Evolutionary conservation across 2,329 filamentous ascomycete species (phyloP), one percentile per base, ranked within the genome.

Genomic region (Exserohilum rostratum): DNA sequence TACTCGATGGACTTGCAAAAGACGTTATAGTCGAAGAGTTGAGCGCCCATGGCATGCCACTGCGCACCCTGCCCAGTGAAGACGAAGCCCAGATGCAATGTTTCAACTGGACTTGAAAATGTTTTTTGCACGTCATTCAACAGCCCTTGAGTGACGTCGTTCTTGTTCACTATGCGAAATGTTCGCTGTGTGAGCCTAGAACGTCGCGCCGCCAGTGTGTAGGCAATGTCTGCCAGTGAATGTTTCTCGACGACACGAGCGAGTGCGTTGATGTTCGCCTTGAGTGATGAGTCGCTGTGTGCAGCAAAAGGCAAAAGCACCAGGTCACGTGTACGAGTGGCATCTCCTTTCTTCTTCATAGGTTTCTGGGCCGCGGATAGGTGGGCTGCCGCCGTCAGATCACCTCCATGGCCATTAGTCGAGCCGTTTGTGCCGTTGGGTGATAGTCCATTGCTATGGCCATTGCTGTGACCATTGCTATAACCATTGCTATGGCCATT

Each of bases 11-110:
- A 17, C 7, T 20, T 49, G 46, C 10, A 25, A 5, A 9, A 11
- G 6, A 66, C 48, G 2, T 18, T 17, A 10, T 47, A 30, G 10
- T 29, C n/a, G 10, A 47, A 29, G 12, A 70, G 54, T 25, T 63
- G 55, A 0, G 44, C 34, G 6, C 60, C 67, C 66, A 72, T 71
- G 13, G 17, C 31, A 9, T 18, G 17, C 62, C 62, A 71, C 33
- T 71, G 68, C 2, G 66, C 66, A 18, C 67, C 67, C 49, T 71
- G 68, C 2, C 67, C 68, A 6, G 66, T 70, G 43, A 69, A 71
- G 9, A 70, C 56, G 31, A 64, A 65, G 6, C 46, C 51, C 1
- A 78, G 17, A 17, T 35, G 15, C 13, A 10, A 12, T 29, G 30
- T 7, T 59, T 37, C 35, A n/a, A 13, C 13, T 10, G 10, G 31